Evolutionary conservation across 192 early-diverging fungal genomes (phyloP).

Genomic region (Umbelopsis isabellina): DNA sequence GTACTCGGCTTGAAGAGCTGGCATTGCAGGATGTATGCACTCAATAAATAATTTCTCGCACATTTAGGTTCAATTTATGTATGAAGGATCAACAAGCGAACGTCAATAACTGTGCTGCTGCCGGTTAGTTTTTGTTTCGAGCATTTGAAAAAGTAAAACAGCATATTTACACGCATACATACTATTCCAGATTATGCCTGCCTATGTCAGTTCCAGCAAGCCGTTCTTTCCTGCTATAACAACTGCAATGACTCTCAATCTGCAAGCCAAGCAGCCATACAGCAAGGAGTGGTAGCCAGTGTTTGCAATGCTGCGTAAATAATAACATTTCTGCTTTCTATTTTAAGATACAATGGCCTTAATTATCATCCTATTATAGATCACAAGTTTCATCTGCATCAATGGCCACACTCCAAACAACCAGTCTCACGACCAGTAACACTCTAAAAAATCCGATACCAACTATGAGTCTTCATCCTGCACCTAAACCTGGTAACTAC

Average conservation of each 20-base stretch:
- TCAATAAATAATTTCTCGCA: not conserved
- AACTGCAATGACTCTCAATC: not conserved
- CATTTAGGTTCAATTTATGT: slow-evolving; percentile 26
- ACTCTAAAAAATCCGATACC: not conserved
- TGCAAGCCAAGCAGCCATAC: slow-evolving; percentile 10
- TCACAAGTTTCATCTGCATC: too few relatives aligned
- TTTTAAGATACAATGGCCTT: too few relatives aligned
- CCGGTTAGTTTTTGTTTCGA: slow-evolving; percentile 16
- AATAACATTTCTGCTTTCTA: not conserved
- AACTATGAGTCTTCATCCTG: not conserved
- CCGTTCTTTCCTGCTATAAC: slow-evolving; percentile 12
- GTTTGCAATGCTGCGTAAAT: slow-evolving; percentile 12
- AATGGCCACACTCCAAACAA: too few relatives aligned
- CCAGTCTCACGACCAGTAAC: not conserved
- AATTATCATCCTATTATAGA: too few relatives aligned
- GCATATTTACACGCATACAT: not conserved
- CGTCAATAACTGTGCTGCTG: slow-evolving; percentile 25
- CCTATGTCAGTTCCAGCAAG: slow-evolving; percentile 26
- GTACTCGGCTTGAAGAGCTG: not conserved
- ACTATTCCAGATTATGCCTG: slow-evolving; percentile 35
- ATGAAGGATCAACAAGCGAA: slow-evolving; percentile 32
- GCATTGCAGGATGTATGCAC: not conserved
- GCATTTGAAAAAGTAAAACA: too few relatives aligned
- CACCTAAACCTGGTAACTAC: not conserved
- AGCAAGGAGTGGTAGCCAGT: slow-evolving; percentile 8